Conservation (phyloP, 1,284 basidiomycete genomes). For the Puccinia triticina region DNA sequence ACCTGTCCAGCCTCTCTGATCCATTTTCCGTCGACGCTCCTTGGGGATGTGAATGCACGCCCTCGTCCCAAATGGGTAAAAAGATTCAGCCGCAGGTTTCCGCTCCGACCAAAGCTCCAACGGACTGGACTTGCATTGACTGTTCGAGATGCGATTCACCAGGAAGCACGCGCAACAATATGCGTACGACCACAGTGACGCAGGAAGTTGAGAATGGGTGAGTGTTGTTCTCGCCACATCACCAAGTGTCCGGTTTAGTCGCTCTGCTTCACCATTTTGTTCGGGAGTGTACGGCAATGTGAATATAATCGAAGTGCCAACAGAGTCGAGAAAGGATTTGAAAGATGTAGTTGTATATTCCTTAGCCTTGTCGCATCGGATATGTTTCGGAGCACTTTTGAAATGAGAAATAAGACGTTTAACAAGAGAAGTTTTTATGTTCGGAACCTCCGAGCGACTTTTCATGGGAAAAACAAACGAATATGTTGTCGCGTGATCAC, state of each 20-base stretch:
- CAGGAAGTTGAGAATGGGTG: not conserved
- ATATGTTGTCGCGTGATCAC: constrained; percentile 2
- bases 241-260: constrained; percentile 22
- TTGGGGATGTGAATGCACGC: constrained; percentile 7
- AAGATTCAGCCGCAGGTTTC: not conserved
- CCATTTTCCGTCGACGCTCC: constrained; percentile 4
- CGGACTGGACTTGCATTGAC: not conserved
- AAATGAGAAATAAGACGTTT: not conserved
- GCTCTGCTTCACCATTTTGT: constrained; percentile 26
- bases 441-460: not conserved
- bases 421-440: not conserved
- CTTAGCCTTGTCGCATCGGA: not conserved
- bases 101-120: not conserved
- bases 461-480: constrained; percentile 11
- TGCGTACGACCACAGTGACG: constrained; percentile 3
- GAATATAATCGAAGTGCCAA: not conserved
- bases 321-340: not conserved
- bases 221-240: constrained; percentile 11
- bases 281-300: constrained; percentile 2
- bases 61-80: not conserved
- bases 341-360: not conserved
- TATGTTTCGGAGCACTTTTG: not conserved
- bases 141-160: constrained; percentile 3
- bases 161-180: constrained; percentile 9
- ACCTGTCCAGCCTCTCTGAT: not conserved